Evolutionary conservation across 352 stramenopile species (phyloP), one percentile per base, ranked within the genome.

Genomic region (Globisporangium nagaii): DNA sequence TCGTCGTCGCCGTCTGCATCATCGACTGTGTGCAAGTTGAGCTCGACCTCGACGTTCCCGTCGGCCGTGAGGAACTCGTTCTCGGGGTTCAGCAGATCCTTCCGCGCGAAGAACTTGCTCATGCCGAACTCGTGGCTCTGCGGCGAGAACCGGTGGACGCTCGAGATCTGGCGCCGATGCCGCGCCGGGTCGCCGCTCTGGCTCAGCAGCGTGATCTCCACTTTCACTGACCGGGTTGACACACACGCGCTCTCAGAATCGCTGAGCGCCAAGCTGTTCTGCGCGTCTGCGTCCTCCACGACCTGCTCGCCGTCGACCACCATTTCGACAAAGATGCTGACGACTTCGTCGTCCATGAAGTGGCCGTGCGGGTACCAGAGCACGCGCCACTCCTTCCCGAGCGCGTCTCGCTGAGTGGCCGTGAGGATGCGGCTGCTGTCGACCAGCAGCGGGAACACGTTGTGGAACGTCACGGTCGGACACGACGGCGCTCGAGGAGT

Each of bases 271-370:
- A 28, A 42, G 34, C 22, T 37, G 2, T 42, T 35, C 31, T 32
- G 39, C 34, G 39, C 24, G 37, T 31, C 25, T 8, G 24, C 34
- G 17, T 53, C 31, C n/a, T 22, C 19, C 12, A 48, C 24, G 10
- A 50, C 20, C 15, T 32, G 20, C 2, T 63, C 54, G 3, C 52
- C 53, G 13, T 27, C 53, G 20, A 61, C 20, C 7, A 84, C 62
- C 59, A 87, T 73, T 58, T 88, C 70, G 3, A 90, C 77, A 41
- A 78, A 79, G 25, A 90, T 63, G 28, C 79, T 75, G 13, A 84
- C 77, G 48, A 66, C 76, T 13, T 76, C 51, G 51, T 63, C 51
- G 39, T 82, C 60, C 12, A 75, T 56, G 22, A 58, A 58, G 31
- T 66, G 62, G 9, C 82, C 81, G 48, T 73, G 64, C 12, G 75